Conservation (phyloP, 129 eudicot genomes). For the Pulicaria dysenterica region DNA sequence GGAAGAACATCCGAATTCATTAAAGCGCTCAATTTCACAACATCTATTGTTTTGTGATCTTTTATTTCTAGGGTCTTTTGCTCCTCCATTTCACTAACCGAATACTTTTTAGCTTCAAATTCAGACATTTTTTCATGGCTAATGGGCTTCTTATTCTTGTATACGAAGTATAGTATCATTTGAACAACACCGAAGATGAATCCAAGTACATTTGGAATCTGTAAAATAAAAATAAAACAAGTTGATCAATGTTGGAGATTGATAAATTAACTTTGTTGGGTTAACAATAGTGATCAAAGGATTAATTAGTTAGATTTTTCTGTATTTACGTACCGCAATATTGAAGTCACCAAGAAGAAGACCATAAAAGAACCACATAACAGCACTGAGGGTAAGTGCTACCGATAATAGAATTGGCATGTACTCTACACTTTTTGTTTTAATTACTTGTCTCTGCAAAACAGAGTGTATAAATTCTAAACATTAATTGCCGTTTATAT, state of each 20-base stretch:
- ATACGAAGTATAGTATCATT: slow-evolving; percentile 53
- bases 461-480: background rate
- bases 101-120: slow-evolving; percentile 27
- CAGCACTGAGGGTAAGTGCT: slow-evolving; percentile 78
- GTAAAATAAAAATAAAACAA: background rate
- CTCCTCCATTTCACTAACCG: slow-evolving; percentile 21
- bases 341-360: slow-evolving; percentile 61
- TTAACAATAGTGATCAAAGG: background rate
- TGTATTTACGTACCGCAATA: slow-evolving; percentile 65
- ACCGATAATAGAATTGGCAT: slow-evolving; percentile 80
- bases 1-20: slow-evolving; percentile 42
- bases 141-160: slow-evolving; percentile 45
- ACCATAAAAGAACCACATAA: slow-evolving; percentile 88
- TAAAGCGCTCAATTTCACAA: slow-evolving; percentile 42
- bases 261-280: background rate
- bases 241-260: background rate
- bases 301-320: slow-evolving; percentile 5
- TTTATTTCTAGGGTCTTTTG: slow-evolving; percentile 19
- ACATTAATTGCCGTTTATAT: background rate
- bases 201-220: slow-evolving; percentile 59
- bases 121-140: slow-evolving; percentile 9
- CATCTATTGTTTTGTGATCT: slow-evolving; percentile 42
- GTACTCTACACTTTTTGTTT: slow-evolving; percentile 83
- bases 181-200: slow-evolving; percentile 60
- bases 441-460: slow-evolving; percentile 69